Conservation (phyloP, 805 yeast species). For the Teunomyces gatunensis region DNA sequence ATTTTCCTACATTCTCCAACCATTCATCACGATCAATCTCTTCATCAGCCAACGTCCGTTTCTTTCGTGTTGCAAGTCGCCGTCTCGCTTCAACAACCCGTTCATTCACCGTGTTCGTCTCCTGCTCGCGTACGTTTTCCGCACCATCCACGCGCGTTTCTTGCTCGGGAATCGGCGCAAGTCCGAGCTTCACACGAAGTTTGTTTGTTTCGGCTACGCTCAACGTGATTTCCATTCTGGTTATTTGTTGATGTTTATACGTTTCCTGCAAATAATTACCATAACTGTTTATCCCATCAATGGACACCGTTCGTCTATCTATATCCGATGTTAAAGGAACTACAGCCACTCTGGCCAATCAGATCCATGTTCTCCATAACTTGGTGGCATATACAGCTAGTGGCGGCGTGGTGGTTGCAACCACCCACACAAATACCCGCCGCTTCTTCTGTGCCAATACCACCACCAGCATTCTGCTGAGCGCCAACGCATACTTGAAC, state of each 20-base stretch:
- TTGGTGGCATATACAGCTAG: conserved; percentile 54
- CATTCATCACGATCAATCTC: conserved; percentile 39
- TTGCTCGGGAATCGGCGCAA: conserved; percentile 9
- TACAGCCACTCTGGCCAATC: conserved; percentile 42
- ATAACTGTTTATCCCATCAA: neutral
- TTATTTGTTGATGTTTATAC: neutral
- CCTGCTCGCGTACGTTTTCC: no score
- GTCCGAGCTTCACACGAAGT: conserved; percentile 36
- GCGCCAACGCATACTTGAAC: conserved; percentile 30
- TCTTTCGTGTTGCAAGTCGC: conserved; percentile 15
- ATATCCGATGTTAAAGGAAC: conserved; percentile 38
- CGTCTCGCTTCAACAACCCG: conserved; percentile 18
- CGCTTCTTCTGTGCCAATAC: conserved; percentile 53
- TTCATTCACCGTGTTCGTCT: neutral
- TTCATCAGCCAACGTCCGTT: conserved; percentile 23
- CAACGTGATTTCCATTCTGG: conserved; percentile 13
- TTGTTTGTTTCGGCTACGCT: conserved; percentile 45
- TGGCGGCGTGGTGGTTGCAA: conserved; percentile 57
- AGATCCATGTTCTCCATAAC: conserved; percentile 39
- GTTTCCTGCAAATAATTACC: conserved; percentile 5
- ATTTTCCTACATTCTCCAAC: conserved; percentile 32
- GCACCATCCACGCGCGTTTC: no score
- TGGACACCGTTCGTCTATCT: neutral
- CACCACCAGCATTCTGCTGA: conserved; percentile 4
- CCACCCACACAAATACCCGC: conserved; percentile 32